Conservation (phyloP, 371 early-diverging fungal genomes). For the Quaeritorhiza haematococci region DNA sequence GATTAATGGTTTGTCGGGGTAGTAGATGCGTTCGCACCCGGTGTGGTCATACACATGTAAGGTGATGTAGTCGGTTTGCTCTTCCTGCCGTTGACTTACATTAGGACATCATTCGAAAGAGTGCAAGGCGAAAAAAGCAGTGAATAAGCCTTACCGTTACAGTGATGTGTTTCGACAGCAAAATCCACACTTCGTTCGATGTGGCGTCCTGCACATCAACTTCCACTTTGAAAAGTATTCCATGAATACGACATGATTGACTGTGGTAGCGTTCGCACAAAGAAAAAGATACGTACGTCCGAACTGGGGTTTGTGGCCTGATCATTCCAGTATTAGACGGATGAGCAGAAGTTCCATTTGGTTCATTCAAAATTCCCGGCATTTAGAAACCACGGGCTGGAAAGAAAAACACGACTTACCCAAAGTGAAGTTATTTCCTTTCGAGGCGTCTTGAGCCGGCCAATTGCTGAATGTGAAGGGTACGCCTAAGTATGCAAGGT, state of each 20-base stretch:
- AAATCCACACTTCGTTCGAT: conserved; percentile 65
- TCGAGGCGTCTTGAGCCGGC: background rate
- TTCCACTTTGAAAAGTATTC: conserved; percentile 30
- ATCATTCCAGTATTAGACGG: too few relatives aligned
- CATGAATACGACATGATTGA: background rate
- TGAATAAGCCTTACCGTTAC: conserved; percentile 30
- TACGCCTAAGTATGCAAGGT: background rate
- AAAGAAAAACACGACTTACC: background rate
- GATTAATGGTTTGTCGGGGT: conserved; percentile 61
- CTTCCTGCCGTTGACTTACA: conserved; percentile 52
- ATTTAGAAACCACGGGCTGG: background rate
- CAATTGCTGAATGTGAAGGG: background rate
- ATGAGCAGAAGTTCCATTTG: too few relatives aligned
- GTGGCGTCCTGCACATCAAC: conserved; percentile 52
- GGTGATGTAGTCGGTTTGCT: conserved; percentile 79
- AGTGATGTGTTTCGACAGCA: conserved; percentile 77
- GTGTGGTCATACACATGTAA: conserved; percentile 72
- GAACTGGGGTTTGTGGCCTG: conserved; percentile 77
- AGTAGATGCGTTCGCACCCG: conserved; percentile 65
- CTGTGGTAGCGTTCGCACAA: too few relatives aligned
- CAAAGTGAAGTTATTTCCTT: background rate
- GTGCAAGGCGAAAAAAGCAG: too few relatives aligned
- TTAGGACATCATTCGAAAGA: background rate
- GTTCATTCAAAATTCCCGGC: too few relatives aligned
- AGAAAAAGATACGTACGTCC: conserved; percentile 9